Conservation (phyloP, 2,329 filamentous ascomycete species). For the Sarocladiaceae sp. region DNA sequence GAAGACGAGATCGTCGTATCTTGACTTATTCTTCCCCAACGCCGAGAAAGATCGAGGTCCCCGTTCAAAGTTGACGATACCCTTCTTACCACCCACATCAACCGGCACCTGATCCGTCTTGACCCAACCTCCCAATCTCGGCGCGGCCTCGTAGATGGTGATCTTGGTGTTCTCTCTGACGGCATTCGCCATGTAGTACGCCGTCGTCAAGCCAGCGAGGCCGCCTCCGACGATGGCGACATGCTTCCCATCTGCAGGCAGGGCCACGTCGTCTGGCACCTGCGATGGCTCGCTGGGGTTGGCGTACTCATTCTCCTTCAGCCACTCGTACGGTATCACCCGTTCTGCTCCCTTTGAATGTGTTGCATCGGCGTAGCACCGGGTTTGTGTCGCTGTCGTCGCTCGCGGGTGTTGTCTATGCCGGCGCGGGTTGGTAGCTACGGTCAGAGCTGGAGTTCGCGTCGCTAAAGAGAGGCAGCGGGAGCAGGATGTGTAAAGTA, state of each 20-base stretch:
- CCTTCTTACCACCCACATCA: slow-evolving; percentile 45
- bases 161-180: slow-evolving; percentile 60
- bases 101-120: slow-evolving; percentile 58
- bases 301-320: not conserved
- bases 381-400: too few relatives aligned
- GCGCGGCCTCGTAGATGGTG: slow-evolving; percentile 70
- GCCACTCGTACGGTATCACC: too few relatives aligned
- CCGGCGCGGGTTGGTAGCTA: too few relatives aligned
- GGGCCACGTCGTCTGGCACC: slow-evolving; percentile 7
- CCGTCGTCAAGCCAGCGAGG: slow-evolving; percentile 72
- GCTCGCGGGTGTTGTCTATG: too few relatives aligned
- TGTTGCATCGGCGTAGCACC: too few relatives aligned
- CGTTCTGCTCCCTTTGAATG: too few relatives aligned
- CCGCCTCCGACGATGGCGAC: slow-evolving; percentile 74
- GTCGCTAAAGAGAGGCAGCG: slow-evolving; percentile 2
- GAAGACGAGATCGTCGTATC: slow-evolving; percentile 58
- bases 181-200: slow-evolving; percentile 67
- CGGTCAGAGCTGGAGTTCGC: too few relatives aligned
- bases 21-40: slow-evolving; percentile 28
- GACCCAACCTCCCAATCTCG: slow-evolving; percentile 78
- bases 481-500: not conserved
- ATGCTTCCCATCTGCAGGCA: slow-evolving; percentile 20
- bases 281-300: not conserved
- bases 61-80: slow-evolving; percentile 66
- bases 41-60: slow-evolving; percentile 71